Evolutionary conservation across 176 grass and related monocot genomes (phyloP).

Genomic region (Bromus sterilis): DNA sequence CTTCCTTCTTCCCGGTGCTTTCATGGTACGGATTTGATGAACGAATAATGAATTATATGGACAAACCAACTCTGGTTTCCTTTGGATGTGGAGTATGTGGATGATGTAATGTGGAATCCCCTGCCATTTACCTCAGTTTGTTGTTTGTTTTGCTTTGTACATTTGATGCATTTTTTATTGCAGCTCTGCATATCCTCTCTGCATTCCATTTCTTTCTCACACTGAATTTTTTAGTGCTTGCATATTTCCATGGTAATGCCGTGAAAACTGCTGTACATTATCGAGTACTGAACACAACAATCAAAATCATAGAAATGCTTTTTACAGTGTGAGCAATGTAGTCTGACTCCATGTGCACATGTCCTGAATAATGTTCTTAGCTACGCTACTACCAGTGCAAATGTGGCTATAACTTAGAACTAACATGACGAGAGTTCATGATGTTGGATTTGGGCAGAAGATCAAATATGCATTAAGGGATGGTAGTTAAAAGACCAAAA

Average conservation of each 20-base stretch:
- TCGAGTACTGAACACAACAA: background rate
- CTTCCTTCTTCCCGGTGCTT: background rate
- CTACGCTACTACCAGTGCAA: background rate
- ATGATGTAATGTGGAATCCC: constrained; percentile 46
- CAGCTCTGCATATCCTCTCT: background rate
- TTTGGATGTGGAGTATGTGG: constrained; percentile 15
- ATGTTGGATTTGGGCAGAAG: background rate
- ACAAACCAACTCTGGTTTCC: constrained; percentile 31
- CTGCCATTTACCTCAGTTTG: constrained; percentile 5
- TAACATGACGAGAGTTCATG: background rate
- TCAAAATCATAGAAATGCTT: background rate
- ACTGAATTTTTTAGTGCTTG: background rate
- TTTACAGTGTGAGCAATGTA: background rate
- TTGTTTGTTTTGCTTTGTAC: constrained; percentile 7
- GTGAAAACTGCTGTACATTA: background rate
- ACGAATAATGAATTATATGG: constrained; percentile 43
- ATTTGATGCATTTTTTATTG: background rate
- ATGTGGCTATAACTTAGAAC: background rate
- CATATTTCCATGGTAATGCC: background rate
- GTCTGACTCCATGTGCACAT: background rate
- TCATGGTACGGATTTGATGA: constrained; percentile 28
- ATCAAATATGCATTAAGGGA: background rate
- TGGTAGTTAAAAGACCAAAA: background rate
- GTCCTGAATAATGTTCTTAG: background rate
- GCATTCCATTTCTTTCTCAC: background rate